Evolutionary conservation across 495 filamentous ascomycete species (phyloP).

Genomic region (Xylaria palmicola): DNA sequence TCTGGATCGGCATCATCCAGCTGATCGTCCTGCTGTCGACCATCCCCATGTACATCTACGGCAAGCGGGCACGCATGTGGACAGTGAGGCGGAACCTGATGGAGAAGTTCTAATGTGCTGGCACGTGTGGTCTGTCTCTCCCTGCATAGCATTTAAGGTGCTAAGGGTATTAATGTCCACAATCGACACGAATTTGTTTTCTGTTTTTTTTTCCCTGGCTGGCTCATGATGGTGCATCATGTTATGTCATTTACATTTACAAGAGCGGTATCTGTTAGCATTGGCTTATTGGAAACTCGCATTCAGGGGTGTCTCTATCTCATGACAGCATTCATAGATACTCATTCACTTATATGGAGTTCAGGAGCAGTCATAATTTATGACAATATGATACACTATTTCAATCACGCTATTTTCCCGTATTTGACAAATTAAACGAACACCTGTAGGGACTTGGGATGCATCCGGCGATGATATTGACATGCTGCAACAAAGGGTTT

Average conservation of each 20-base stretch:
- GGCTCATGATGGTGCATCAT: too few species aligned
- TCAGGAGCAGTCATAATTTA: not conserved
- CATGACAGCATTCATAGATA: not conserved
- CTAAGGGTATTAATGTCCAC: not conserved
- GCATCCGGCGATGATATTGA: too few species aligned
- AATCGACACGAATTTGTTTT: too few species aligned
- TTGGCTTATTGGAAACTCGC: not conserved
- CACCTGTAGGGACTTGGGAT: too few species aligned
- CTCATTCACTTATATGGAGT: not conserved
- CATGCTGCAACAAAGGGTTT: too few species aligned
- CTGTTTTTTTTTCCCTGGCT: too few species aligned
- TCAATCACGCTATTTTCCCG: too few species aligned
- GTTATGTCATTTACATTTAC: too few species aligned
- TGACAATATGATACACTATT: too few species aligned
- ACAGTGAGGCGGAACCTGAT: constrained; percentile 84
- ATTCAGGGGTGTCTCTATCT: not conserved
- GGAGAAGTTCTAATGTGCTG: constrained; percentile 70
- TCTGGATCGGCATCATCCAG: constrained; percentile 86
- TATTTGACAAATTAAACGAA: too few species aligned
- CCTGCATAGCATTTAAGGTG: not conserved
- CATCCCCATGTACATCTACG: constrained; percentile 95
- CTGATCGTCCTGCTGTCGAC: constrained; percentile 69
- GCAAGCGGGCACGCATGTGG: constrained; percentile 96
- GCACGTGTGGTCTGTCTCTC: too few species aligned
- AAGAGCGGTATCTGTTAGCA: not conserved